A percentile compares a stretch with the other conserved stretches of the same genome.
phyloP scores from a whole-genome alignment of 345 rosid species.

The Euphorbia pulcherrima region DNA sequence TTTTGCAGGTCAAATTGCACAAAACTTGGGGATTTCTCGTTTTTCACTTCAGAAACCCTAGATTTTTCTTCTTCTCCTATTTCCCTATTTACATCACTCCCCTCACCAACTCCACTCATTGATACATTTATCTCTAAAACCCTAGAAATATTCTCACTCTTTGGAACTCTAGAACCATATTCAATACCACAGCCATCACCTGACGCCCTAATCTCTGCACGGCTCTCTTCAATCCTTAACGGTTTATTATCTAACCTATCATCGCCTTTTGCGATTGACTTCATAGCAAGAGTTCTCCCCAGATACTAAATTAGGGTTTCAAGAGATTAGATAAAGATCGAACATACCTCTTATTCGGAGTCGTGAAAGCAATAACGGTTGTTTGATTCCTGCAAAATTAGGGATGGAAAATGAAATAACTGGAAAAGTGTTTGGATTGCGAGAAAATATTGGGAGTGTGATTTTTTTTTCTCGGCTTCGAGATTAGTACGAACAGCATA shows the following conservation, averaged over 20 bases:
- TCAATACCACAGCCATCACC: conserved; percentile 24
- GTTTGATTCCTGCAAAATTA: conserved; percentile 3
- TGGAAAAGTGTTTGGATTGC: conserved; percentile 21
- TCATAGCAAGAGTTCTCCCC: conserved; percentile 21
- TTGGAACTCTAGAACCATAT: conserved; percentile 17
- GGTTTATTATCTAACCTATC: conserved; percentile 19
- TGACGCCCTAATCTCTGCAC: conserved; percentile 23
- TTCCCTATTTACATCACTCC: conserved; percentile 18
- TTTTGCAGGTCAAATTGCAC: conserved; percentile 27
- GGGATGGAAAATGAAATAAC: not conserved
- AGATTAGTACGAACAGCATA: not conserved
- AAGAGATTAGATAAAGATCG: not conserved
- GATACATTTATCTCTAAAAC: conserved; percentile 25
- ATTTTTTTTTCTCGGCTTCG: not conserved
- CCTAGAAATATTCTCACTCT: conserved; percentile 19
- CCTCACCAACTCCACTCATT: not conserved
- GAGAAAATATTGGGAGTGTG: conserved; percentile 17
- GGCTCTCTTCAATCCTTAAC: conserved; percentile 20
- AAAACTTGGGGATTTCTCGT: conserved; percentile 15
- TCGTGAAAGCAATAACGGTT: not conserved
- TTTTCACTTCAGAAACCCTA: conserved; percentile 28
- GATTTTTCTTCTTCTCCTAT: conserved; percentile 24
- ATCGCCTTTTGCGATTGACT: conserved; percentile 21
- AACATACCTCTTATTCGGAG: conserved; percentile 22
- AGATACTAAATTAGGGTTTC: conserved; percentile 20